A percentile compares a stretch with the other conserved stretches of the same genome.
These are phyloP conservation scores for Mycena belliarum DNA, from an alignment of 768 basidiomycete species.

Conservation along the genomic window DNA sequence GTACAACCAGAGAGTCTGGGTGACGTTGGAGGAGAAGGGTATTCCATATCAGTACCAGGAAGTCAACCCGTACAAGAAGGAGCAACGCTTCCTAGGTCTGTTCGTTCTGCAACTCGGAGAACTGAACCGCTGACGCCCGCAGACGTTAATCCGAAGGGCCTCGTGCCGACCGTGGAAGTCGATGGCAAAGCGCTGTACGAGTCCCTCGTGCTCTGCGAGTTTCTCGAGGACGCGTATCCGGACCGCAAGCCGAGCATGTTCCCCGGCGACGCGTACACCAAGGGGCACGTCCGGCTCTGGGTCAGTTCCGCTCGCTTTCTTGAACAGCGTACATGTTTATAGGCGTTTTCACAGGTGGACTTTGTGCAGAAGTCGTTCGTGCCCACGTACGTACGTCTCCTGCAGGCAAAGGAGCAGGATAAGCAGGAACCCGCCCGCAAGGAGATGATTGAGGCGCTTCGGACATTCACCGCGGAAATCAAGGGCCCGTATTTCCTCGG, in stretches of 20 bases:
- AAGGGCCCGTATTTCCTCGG: constrained; percentile 54
- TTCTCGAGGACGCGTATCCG: constrained; percentile 64
- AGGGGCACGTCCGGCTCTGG: constrained; percentile 58
- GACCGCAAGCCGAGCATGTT: constrained; percentile 46
- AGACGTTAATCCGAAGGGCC: constrained; percentile 68
- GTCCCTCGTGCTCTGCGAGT: constrained; percentile 63
- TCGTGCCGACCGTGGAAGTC: constrained; percentile 58
- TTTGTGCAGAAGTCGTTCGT: constrained; percentile 53
- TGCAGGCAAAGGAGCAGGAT: constrained; percentile 35
- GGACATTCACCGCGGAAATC: constrained; percentile 36
- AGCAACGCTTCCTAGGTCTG: constrained; percentile 53
- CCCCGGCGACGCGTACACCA: constrained; percentile 50
- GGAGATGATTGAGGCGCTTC: constrained; percentile 39
- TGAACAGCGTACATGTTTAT: background rate
- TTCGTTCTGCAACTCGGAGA: too few relatives aligned
- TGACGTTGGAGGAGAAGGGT: constrained; percentile 63
- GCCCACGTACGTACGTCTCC: constrained; percentile 48
- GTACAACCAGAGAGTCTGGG: constrained; percentile 64
- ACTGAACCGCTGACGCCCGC: background rate
- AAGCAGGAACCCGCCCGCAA: constrained; percentile 35
- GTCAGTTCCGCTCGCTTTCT: background rate
- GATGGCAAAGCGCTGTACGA: constrained; percentile 64
- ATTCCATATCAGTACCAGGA: constrained; percentile 71
- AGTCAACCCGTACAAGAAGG: constrained; percentile 72
- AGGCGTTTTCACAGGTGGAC: constrained; percentile 35